Percentiles rank a stretch among this genome's conserved stretches.
phyloP scores from a whole-genome alignment of 2,329 filamentous ascomycete species.

The Alternaria sp. region DNA sequence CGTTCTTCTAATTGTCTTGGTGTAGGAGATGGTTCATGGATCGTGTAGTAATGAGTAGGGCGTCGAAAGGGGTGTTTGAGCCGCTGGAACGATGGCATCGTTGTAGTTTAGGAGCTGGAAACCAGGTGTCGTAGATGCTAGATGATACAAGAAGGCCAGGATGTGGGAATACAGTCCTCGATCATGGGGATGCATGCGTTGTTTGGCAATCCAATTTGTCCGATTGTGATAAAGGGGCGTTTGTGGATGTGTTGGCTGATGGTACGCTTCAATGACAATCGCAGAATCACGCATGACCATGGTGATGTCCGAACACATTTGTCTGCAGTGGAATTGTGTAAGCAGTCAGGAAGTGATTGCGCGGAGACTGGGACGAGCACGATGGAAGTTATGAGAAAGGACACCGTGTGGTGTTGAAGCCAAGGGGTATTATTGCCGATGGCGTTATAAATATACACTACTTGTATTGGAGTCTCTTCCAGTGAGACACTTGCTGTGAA shows the following conservation, averaged over 20 bases:
- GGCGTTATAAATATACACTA: conserved; percentile 27
- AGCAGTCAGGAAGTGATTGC: neutral
- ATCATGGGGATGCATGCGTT: conserved; percentile 2
- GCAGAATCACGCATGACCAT: neutral
- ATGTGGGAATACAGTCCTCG: neutral
- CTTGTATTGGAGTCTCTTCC: conserved; percentile 19
- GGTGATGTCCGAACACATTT: neutral
- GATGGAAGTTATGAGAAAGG: neutral
- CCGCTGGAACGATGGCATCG: conserved; percentile 22
- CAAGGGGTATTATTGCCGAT: conserved; percentile 13
- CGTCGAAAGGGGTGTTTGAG: conserved; percentile 22
- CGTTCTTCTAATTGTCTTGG: conserved; percentile 1
- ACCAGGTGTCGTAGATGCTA: neutral
- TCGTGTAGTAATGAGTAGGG: conserved; percentile 6
- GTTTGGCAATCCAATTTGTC: conserved; percentile 12
- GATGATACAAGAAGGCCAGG: neutral
- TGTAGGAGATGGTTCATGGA: neutral
- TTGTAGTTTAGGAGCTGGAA: neutral
- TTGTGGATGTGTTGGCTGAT: conserved; percentile 21
- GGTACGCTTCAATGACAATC: conserved; percentile 3
- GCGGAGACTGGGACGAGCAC: neutral
- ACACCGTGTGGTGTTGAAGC: conserved; percentile 7
- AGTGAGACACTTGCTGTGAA: conserved; percentile 26
- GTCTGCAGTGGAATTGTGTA: neutral
- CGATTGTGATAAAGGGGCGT: conserved; percentile 18